These are phyloP conservation scores for Helichrysum umbraculigerum DNA, from an alignment of 129 eudicot genomes.

Conservation along the genomic window DNA sequence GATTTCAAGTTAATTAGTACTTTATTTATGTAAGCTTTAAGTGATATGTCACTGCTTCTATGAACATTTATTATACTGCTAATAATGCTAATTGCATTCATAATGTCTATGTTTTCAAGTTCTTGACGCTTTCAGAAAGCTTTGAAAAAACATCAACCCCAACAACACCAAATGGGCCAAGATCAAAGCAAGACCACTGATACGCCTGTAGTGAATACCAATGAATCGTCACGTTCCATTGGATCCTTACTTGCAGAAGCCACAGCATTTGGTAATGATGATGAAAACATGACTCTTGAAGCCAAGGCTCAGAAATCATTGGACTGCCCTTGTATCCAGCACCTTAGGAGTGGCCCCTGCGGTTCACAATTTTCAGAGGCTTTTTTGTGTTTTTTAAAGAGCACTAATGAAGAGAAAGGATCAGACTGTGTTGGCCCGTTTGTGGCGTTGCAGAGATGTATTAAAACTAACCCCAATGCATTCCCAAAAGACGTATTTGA, in stretches of 20 bases:
- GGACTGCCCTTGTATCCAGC: conserved; percentile 90
- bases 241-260: conserved; percentile 80
- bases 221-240: conserved; percentile 42
- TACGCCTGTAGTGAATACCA: conserved; percentile 21
- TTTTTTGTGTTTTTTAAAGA: conserved; percentile 79
- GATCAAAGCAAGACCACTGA: conserved; percentile 38
- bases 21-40: too few species aligned
- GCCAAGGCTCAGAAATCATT: conserved; percentile 76
- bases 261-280: conserved; percentile 67
- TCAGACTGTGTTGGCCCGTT: conserved; percentile 87
- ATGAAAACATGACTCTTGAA: conserved; percentile 55
- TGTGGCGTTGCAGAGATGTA: conserved; percentile 82
- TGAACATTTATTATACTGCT: too few species aligned
- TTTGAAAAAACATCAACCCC: not conserved
- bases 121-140: too few species aligned
- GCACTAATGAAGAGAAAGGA: conserved; percentile 95
- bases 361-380: conserved; percentile 83
- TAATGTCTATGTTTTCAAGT: too few species aligned
- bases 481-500: conserved; percentile 72
- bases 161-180: conserved; percentile 51
- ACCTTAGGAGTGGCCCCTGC: conserved; percentile 70
- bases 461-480: conserved; percentile 72
- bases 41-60: too few species aligned
- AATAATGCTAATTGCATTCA: too few species aligned
- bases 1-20: too few species aligned